Conservation (phyloP, 2,329 filamentous ascomycete species). For the Davidsoniella virescens region DNA sequence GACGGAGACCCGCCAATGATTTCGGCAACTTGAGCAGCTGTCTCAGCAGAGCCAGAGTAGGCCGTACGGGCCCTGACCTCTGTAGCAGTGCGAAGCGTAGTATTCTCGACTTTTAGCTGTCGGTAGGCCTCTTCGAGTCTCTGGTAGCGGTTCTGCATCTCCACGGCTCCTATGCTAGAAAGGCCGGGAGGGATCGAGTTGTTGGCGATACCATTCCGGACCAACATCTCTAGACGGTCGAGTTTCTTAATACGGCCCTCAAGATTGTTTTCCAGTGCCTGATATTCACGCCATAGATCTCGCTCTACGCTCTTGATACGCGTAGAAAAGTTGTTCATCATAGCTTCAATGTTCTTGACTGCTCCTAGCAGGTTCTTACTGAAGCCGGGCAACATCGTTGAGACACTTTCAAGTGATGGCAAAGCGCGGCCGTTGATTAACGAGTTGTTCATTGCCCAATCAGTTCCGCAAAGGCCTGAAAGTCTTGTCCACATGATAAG, state of each 20-base stretch:
- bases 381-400: constrained; percentile 73
- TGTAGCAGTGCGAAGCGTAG: constrained; percentile 50
- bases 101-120: constrained; percentile 47
- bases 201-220: constrained; percentile 46
- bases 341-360: constrained; percentile 69
- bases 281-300: constrained; percentile 81
- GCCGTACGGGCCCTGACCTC: constrained; percentile 38
- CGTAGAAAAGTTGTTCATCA: constrained; percentile 61
- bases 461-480: constrained; percentile 68
- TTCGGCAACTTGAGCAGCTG: constrained; percentile 15
- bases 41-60: constrained; percentile 18
- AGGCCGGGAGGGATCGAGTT: constrained; percentile 26
- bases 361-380: constrained; percentile 77
- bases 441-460: constrained; percentile 82
- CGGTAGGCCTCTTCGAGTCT: constrained; percentile 45
- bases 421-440: constrained; percentile 73
- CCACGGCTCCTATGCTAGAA: constrained; percentile 17
- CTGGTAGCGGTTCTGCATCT: constrained; percentile 30
- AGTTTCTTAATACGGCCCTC: constrained; percentile 70
- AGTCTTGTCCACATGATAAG: constrained; percentile 82
- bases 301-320: constrained; percentile 76
- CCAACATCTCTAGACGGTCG: constrained; percentile 67
- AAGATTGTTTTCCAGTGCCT: constrained; percentile 65
- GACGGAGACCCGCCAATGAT: constrained; percentile 29
- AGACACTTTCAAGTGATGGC: constrained; percentile 71